These are phyloP conservation scores for Leccinum glutinopallens DNA, from an alignment of 1,284 basidiomycete species.

Conservation along the genomic window DNA sequence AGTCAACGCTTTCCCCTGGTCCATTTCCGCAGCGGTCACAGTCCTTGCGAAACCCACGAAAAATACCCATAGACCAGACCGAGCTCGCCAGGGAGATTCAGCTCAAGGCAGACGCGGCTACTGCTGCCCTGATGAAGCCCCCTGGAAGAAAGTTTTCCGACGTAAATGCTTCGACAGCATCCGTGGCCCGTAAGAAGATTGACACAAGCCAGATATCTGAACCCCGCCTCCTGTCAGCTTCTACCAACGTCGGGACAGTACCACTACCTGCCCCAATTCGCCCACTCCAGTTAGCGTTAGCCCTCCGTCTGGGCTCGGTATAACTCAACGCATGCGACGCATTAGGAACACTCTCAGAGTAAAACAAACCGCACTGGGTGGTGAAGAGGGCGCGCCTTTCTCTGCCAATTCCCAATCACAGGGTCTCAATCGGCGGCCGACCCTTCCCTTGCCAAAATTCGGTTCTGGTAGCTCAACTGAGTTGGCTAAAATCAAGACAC, in stretches of 20 bases:
- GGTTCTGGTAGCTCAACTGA: conserved; percentile 52
- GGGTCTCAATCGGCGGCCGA: conserved; percentile 44
- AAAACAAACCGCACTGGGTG: conserved; percentile 51
- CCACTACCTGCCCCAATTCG: conserved; percentile 52
- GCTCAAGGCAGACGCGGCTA: conserved; percentile 69
- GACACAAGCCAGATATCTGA: conserved; percentile 72
- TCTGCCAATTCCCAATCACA: conserved; percentile 44
- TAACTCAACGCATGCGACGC: conserved; percentile 69
- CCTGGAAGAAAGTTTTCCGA: conserved; percentile 51
- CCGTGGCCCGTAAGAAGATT: conserved; percentile 60
- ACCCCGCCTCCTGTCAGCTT: conserved; percentile 70
- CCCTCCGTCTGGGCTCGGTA: conserved; percentile 45
- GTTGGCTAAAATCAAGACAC: conserved; percentile 49
- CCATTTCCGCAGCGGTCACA: conserved; percentile 35
- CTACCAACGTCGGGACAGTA: conserved; percentile 75
- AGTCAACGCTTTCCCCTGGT: conserved; percentile 21
- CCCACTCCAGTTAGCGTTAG: conserved; percentile 28
- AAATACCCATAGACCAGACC: conserved; percentile 44
- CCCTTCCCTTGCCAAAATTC: conserved; percentile 37
- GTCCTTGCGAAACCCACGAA: conserved; percentile 41
- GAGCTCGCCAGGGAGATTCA: conserved; percentile 69
- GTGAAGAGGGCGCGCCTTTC: conserved; percentile 55
- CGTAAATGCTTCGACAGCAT: conserved; percentile 36
- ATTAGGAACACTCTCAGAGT: conserved; percentile 67
- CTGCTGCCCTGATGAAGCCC: conserved; percentile 62